phyloP scores from a whole-genome alignment of 208 protist genomes.

The Wallacemonas rigidus region DNA sequence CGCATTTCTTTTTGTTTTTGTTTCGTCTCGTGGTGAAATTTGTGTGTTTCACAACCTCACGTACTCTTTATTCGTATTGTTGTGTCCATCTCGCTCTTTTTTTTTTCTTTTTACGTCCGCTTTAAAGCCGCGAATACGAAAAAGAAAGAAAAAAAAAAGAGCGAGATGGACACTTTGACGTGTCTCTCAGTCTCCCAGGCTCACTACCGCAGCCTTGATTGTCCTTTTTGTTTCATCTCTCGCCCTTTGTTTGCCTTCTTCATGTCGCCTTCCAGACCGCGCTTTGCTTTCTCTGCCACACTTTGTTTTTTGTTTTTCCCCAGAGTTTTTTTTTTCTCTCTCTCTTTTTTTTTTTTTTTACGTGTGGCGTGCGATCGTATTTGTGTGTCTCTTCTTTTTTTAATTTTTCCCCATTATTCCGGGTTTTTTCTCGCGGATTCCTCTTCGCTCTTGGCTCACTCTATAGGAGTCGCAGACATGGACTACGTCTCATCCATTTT shows the following conservation, averaged over 20 bases:
- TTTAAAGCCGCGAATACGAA: no score
- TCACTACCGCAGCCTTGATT: no score
- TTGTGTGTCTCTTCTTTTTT: neutral
- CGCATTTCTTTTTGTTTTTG: no score
- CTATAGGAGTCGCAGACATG: slow-evolving; percentile 3
- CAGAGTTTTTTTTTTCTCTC: neutral
- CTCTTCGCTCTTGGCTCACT: neutral
- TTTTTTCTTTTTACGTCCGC: no score
- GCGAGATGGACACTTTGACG: no score
- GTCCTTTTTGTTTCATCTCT: neutral
- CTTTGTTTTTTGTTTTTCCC: neutral
- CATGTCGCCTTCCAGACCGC: neutral
- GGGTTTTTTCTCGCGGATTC: neutral
- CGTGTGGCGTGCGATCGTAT: no score
- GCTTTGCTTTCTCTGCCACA: slow-evolving; percentile 15
- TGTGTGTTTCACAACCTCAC: no score
- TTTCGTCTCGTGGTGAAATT: no score
- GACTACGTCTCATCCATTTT: neutral
- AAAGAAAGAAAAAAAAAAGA: slow-evolving; percentile 3
- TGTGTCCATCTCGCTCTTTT: no score
- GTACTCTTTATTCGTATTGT: no score
- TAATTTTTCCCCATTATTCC: slow-evolving; percentile 4
- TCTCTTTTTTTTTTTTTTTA: neutral
- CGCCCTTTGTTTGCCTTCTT: slow-evolving; percentile 12
- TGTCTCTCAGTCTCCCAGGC: no score